Evolutionary conservation across 352 stramenopile species (phyloP).

Genomic region (Globisporangium heterothallicum): DNA sequence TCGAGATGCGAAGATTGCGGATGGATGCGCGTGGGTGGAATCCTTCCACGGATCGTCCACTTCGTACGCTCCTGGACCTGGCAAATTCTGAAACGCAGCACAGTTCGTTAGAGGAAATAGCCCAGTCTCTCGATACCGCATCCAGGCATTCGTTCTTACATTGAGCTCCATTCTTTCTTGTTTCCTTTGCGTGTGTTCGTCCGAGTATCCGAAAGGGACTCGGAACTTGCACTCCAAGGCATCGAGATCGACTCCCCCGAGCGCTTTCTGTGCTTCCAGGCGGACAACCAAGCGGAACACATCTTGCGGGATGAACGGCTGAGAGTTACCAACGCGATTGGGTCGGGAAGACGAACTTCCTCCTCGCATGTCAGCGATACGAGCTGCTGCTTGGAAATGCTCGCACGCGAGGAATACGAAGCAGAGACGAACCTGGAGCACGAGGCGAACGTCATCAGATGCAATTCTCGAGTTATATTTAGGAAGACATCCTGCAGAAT

Average conservation of each 20-base stretch:
- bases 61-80: conserved; percentile 55
- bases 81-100: conserved; percentile 22
- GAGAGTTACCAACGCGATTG: too few species aligned
- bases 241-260: conserved; percentile 39
- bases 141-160: too few species aligned
- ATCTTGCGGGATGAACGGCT: conserved; percentile 55
- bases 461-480: too few species aligned
- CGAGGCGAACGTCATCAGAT: too few species aligned
- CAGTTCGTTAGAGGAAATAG: too few species aligned
- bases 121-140: too few species aligned
- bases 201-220: conserved; percentile 41
- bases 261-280: conserved; percentile 51
- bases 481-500: too few species aligned
- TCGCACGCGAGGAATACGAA: too few species aligned
- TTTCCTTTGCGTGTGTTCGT: conserved; percentile 24
- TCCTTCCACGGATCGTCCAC: conserved; percentile 21
- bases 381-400: too few species aligned
- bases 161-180: conserved; percentile 14
- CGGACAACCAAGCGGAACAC: conserved; percentile 63
- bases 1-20: conserved; percentile 12
- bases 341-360: not conserved
- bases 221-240: conserved; percentile 51
- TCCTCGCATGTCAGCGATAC: not conserved
- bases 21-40: conserved; percentile 17
- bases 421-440: too few species aligned